Base-by-base conservation (phyloP, 2,329 filamentous ascomycete species). In the Tolypocladium album region DNA sequence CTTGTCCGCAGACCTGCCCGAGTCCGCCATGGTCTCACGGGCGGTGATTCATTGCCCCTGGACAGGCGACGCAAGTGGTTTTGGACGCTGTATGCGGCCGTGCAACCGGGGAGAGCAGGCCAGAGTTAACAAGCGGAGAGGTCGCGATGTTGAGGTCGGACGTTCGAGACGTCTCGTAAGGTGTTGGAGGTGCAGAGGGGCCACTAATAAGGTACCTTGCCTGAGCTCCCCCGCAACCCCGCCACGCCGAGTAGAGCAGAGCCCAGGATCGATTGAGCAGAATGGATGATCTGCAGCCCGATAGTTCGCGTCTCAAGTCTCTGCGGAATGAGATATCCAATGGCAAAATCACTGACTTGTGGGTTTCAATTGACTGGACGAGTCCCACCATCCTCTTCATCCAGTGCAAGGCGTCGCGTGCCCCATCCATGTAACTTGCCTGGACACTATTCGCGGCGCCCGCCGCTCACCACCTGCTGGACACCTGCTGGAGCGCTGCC, bases 21-120 rank as follows among this genome's bases (percentile, higher is more conserved):
- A 66, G 67, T 80, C 78, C 74, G 77, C 71, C 78, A 80, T 80
- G 66, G 66, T 71, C 62, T 68, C 63, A 66, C 61, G 60, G 64
- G 63, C 57, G 59, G 62, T 63, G 61, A 64, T 61, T 70, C 71
- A 74, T 73, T 65, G 65, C 72, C 69, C 36, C 31, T 22, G 50
- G 4, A 12, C 50, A 34, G 50, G 31, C 11, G 50, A 38, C 2
- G 50, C 8, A 15, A 13, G 20, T 4, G 17, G 31, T 38, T 4
- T 17, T 53, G 50, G 8, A 36, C 31, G 31, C 31, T 53, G 4
- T 36, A 17, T n/a, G 38, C 13, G 11, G 55, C 22, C n/a, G 3
- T 56, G 55, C 55, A 56, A 22, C n/a, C 55, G 31, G 20, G 31
- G 50, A 31, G 50, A 22, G 31, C 8, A 22, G 50, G 50, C 27